These are phyloP conservation scores for Halophytophthora polymorphica DNA, from an alignment of 352 stramenopile species.

Conservation along the genomic window DNA sequence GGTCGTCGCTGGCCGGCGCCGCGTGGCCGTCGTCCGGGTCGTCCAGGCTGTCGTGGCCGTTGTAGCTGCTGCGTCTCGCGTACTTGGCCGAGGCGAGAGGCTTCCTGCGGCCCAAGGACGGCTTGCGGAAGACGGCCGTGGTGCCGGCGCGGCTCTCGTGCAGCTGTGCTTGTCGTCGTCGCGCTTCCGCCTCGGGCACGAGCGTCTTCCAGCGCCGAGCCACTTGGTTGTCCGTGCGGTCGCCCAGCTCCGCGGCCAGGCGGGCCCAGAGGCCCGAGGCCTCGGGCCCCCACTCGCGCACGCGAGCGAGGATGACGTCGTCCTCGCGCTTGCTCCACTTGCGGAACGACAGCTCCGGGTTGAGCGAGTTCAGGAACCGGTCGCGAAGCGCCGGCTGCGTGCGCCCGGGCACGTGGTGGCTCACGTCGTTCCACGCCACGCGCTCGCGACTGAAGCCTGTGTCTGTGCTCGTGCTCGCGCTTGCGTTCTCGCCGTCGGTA, in stretches of 20 bases:
- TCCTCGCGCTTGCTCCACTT: slow-evolving; percentile 61
- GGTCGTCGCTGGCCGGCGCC: no score
- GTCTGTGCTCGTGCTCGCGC: no score
- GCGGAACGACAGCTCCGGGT: slow-evolving; percentile 58
- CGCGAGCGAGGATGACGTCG: slow-evolving; percentile 27
- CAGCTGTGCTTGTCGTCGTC: slow-evolving; percentile 23
- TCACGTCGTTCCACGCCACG: slow-evolving; percentile 61
- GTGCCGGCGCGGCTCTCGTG: slow-evolving; percentile 21
- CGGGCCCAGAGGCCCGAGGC: slow-evolving; percentile 37
- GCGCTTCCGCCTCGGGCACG: slow-evolving; percentile 33
- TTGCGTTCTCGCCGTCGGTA: no score
- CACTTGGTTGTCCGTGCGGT: slow-evolving; percentile 51
- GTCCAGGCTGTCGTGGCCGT: slow-evolving; percentile 13
- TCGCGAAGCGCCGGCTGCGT: slow-evolving; percentile 55
- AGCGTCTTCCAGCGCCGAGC: slow-evolving; percentile 38
- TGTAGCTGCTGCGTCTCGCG: slow-evolving; percentile 38
- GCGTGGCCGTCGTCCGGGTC: slow-evolving; percentile 1
- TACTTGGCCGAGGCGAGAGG: slow-evolving; percentile 10
- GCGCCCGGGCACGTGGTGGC: slow-evolving; percentile 55
- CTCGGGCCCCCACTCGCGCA: slow-evolving; percentile 38
- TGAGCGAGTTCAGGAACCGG: slow-evolving; percentile 65
- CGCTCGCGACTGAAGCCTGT: slow-evolving; percentile 43
- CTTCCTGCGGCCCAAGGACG: slow-evolving; percentile 26
- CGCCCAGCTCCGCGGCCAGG: slow-evolving; percentile 39
- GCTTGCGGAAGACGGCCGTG: slow-evolving; percentile 48